Evolutionary conservation across 2,329 filamentous ascomycete species (phyloP), one percentile per base, ranked within the genome.

Genomic region (Neopestalotiopsis clavispora): DNA sequence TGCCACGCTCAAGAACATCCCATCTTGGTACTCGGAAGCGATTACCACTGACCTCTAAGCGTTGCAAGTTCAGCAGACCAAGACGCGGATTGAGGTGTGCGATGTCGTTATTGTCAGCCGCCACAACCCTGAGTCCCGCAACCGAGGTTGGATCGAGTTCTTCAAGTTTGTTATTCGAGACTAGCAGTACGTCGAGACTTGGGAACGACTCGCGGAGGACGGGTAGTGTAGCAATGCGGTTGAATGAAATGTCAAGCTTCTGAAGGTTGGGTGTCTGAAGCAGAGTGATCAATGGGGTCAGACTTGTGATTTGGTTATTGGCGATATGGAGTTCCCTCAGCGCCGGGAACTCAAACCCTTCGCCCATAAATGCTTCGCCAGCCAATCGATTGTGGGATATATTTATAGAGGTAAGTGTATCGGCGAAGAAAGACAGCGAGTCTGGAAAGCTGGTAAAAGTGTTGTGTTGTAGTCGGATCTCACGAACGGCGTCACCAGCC

Each of bases 101-200:
- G 71, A 98, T 94, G 65, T 95, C 92, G 76, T 98, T 98, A 79
- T 94, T 95, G 72, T 89, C 90, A 9, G 94, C 89, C 77, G 97
- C 94, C 2, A 97, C 88, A 4, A 92, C 87, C 72, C 89, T 89
- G 68, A 98, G 78, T 0, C 95, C 95, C 65, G 86, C 85, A 49
- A 98, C 89, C 10, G 90, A 85, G 10, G 94, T 91, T 0, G 93
- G 91, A 1, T 92, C 88, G 17, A 97, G 85, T 14, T 92, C 90
- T 5, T 87, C 84, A 64, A 98, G 87, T 72, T 91, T 90, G 78
- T 98, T 98, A 79, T 97, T 94, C 3, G 90, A 88, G 1, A 90
- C 91, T 20, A 95, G 83, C 10, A 98, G 84, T 0, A 92, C 89
- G 1, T 85, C 87, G 57, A 98, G 84, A 6, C 84, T 85, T 0